Base-by-base conservation (phyloP, 2,329 filamentous ascomycete genomes). In the Colletotrichum tamarilloi region DNA sequence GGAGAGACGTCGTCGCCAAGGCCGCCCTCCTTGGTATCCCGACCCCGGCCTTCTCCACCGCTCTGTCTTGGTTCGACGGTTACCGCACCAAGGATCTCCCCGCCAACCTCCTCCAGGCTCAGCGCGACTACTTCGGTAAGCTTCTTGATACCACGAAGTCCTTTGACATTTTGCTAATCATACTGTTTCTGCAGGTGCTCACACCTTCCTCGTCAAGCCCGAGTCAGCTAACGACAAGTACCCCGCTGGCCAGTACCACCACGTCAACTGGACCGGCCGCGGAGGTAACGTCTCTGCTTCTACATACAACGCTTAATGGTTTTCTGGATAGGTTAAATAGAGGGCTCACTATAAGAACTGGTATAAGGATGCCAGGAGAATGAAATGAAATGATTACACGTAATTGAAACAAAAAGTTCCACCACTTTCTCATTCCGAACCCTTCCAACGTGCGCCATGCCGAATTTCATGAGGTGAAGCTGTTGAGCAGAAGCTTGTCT, bases 241-340 rank as follows among this genome's bases (percentile, higher is more conserved):
- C 89, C 93, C 92, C 77, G 91, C 89, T 79, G 95, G 92, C 85
- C 88, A 95, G 87, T 92, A 98, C 85, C 97, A 96, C 83, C 97
- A 99, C 91, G 95, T 98, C 85, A 99, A 99, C 94, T 99, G 97
- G 97, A 99, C 97, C 79, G 97, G 97, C 81, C 94, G 97, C 84
- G 97, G 97, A 83, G 97, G 97, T 82, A 97, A 98, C 83, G 94
- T 99, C 77, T 98, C 95, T 79, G 97, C 97, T 80, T 98, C 95
- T 65, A 98, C 95, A 79, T 99, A 99, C 91, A 94, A 95, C 87
- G 97, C 94, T 89, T 98, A 97, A 90, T 77, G 75, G 32, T 26
- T 55, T 66, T 64, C 35, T 62, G 62, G 57, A 65, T 64, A 56
- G 62, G 65, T 67, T 71, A 67, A 74, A 55, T 68, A 70, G 62